Conservation (phyloP, 2,329 filamentous ascomycete genomes). For the Tolypocladium guangdongense region DNA sequence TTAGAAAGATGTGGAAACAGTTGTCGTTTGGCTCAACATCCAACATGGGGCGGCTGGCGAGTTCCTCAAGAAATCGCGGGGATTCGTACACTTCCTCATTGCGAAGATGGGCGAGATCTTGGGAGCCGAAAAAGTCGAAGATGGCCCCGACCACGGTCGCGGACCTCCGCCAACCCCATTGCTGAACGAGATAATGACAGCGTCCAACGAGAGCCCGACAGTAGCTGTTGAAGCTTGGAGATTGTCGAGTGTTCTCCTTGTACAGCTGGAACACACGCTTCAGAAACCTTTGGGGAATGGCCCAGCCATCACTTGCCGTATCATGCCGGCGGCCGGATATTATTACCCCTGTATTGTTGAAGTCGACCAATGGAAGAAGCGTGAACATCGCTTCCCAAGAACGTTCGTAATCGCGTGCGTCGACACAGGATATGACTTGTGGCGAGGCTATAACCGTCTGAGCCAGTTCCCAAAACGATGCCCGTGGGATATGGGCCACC, state of each 20-base stretch:
- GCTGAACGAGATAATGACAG: constrained; percentile 50
- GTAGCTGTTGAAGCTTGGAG: constrained; percentile 55
- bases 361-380: constrained; percentile 49
- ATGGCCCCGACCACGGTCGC: constrained; percentile 47
- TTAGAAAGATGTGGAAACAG: constrained; percentile 59
- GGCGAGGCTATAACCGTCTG: constrained; percentile 30
- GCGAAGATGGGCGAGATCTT: constrained; percentile 49
- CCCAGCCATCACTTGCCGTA: constrained; percentile 43
- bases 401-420: constrained; percentile 40
- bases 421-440: constrained; percentile 20
- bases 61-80: constrained; percentile 48
- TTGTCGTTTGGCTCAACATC: constrained; percentile 42
- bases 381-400: constrained; percentile 50
- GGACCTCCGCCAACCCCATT: constrained; percentile 55
- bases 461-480: constrained; percentile 50
- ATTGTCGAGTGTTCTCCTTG: constrained; percentile 40
- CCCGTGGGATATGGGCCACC: constrained; percentile 35
- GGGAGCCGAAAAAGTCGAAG: constrained; percentile 58
- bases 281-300: constrained; percentile 44
- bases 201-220: constrained; percentile 47
- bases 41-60: constrained; percentile 35
- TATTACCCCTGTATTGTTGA: constrained; percentile 43
- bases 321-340: constrained; percentile 20
- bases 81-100: constrained; percentile 55
- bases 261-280: constrained; percentile 49